Base-by-base conservation (phyloP, 352 stramenopile genomes). In the Pythium volutum region DNA sequence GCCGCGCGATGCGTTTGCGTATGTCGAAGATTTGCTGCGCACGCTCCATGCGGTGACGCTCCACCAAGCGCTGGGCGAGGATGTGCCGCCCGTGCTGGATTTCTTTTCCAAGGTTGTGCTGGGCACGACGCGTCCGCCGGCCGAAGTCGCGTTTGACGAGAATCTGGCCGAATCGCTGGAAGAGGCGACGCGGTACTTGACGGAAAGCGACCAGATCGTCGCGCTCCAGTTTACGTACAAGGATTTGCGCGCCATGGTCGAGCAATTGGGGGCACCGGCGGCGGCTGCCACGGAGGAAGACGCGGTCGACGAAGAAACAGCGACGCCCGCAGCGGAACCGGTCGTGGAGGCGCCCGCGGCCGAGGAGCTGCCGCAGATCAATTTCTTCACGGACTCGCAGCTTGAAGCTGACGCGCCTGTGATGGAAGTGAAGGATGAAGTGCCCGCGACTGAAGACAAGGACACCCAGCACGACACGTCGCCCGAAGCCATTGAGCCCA, bases 361-460 rank as follows among this genome's bases (percentile, higher is more conserved):
- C 11, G 74, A 87, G 20, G 69, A 74, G 22, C 63, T 89, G 59
- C 81, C 84, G 7, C 65, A 90, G 27, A 91, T 94, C 60, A 94
- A 89, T 55, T 94, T 94, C 60, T 92, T 94, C 43, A 89, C 85
- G 0, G 85, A 94, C n/a, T 88, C 83, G 12, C 72, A 84, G 38
- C 45, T 91, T 0, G 79, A 88, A 22, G 59, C 67, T 3, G 41
- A 60, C 12, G 31, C 1, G 12, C 20, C 14, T 11, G 54, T 49
- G 7, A 12, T 15, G 36, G 36, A 43, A 43, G 31, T 11, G 31
- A 11, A 15, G 31, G 4, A 36, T 36, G 31, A 11, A 36, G 31
- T 11, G 3, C 8, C 39, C 14, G 26, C 29, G 38, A 59, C 58
- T 0, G 59, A 66, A 22, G 59, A 56, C 26, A 66, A 66, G 59